phyloP scores from a whole-genome alignment of 371 early-diverging fungal species.

The Syncephalastrum contaminatum region DNA sequence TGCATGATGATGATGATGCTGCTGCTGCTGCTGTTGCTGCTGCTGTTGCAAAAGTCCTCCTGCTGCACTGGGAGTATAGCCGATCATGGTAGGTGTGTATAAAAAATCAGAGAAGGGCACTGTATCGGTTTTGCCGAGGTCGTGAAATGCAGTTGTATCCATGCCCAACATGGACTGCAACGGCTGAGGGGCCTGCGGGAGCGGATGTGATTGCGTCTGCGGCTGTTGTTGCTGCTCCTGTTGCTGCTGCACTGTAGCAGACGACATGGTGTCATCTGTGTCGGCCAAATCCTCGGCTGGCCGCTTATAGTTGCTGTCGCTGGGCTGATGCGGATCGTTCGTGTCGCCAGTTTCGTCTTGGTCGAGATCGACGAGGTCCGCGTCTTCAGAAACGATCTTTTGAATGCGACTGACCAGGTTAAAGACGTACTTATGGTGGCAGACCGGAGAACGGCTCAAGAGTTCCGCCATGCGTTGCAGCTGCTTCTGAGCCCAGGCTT shows the following conservation, averaged over 20 bases:
- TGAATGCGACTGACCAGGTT: conserved; percentile 18
- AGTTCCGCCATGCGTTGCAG: conserved; percentile 15
- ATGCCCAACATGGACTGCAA: conserved; percentile 5
- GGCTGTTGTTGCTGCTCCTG: neutral
- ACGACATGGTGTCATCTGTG: neutral
- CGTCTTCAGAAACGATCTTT: conserved; percentile 12
- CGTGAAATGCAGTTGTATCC: neutral
- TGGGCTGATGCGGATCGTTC: neutral
- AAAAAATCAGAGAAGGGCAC: conserved; percentile 12
- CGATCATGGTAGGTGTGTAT: conserved; percentile 12
- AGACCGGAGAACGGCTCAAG: conserved; percentile 19
- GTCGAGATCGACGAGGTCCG: conserved; percentile 10
- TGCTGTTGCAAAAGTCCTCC: neutral
- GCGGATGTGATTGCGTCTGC: neutral
- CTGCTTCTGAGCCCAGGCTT: conserved; percentile 13
- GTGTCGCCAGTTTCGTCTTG: conserved; percentile 6
- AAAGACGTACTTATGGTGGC: conserved; percentile 26
- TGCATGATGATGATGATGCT: neutral
- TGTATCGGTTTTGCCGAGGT: neutral
- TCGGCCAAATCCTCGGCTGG: neutral
- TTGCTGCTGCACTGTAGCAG: neutral
- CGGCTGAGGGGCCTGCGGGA: neutral
- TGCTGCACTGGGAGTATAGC: conserved; percentile 1
- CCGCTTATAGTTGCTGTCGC: neutral
- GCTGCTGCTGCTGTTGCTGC: conserved; percentile 2